Evolutionary conservation across 805 yeast genomes (phyloP), one percentile per base, ranked within the genome.

Genomic region (Yamadazyma scolyti): DNA sequence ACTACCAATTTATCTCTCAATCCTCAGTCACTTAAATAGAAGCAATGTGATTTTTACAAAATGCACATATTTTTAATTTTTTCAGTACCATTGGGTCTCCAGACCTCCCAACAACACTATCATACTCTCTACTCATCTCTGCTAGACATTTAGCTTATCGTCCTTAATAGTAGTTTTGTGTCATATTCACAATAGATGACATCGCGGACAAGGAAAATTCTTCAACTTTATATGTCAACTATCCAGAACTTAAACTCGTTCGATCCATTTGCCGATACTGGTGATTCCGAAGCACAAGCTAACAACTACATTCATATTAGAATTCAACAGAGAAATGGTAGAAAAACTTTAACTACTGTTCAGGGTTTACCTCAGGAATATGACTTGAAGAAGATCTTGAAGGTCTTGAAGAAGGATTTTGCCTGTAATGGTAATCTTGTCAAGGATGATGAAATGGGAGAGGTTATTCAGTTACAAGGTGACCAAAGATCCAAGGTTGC

Each of bases 201-300:
- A n/a, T n/a, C n/a, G n/a, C n/a, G n/a, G n/a, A n/a, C n/a, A n/a
- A n/a, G n/a, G n/a, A n/a, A n/a, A n/a, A n/a, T n/a, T n/a, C n/a
- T n/a, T n/a, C n/a, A n/a, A n/a, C n/a, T 20, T 58, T 64, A 39
- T 75, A 79, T 79, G 86, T 75, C 89, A 71, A 86, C 96, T 69
- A 85, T 90, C 77, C 94, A 90, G 75, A 82, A 82, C 74, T 71
- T 82, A 59, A 82, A 77, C 67, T 76, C 87, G 38, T 81, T 82
- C 71, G 96, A 90, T 71, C 98, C 98, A 44, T 90, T 90, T 81
- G 97, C 97, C 81, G 98, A 90, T 68, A 89, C 97, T 70, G 97
- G 97, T 75, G 97, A 90, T 78, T 94, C 93, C 71, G 96, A 90
- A 65, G 83, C 95, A 51, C 90, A 90, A 70, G 84, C 95, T 57